Percentiles rank a stretch among this genome's conserved stretches.
These are phyloP conservation scores for Termitomyces heimii DNA, from an alignment of 768 basidiomycete genomes.

Conservation along the genomic window DNA sequence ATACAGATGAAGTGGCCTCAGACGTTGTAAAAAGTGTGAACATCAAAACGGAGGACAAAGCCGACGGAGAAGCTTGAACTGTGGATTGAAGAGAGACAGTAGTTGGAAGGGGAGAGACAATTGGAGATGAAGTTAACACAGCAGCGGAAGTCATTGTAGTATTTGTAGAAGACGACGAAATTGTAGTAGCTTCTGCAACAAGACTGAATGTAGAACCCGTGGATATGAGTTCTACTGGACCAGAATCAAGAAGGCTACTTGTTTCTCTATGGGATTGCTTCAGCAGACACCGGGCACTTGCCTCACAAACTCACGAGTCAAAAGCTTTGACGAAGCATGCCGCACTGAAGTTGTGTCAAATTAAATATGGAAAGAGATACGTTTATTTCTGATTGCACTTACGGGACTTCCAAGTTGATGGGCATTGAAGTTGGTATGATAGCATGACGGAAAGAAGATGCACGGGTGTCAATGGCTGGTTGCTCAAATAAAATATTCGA, in stretches of 20 bases:
- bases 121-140: not conserved
- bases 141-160: not conserved
- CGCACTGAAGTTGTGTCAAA: not conserved
- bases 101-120: not conserved
- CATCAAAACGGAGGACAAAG: not conserved
- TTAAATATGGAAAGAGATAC: not conserved
- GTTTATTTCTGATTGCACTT: not conserved
- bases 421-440: not conserved
- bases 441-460: not conserved
- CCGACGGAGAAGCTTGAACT: not conserved
- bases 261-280: not conserved
- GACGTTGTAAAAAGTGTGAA: not conserved
- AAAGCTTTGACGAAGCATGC: not conserved
- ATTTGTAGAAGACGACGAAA: not conserved
- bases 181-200: not conserved
- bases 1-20: no score
- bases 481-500: not conserved
- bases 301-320: not conserved
- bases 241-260: not conserved
- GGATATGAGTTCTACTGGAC: not conserved
- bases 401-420: not conserved
- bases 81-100: not conserved
- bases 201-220: no score
- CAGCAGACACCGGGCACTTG: not conserved
- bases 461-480: not conserved